Base-by-base conservation (phyloP, 805 yeast genomes). In the Clavispora asparagi region DNA sequence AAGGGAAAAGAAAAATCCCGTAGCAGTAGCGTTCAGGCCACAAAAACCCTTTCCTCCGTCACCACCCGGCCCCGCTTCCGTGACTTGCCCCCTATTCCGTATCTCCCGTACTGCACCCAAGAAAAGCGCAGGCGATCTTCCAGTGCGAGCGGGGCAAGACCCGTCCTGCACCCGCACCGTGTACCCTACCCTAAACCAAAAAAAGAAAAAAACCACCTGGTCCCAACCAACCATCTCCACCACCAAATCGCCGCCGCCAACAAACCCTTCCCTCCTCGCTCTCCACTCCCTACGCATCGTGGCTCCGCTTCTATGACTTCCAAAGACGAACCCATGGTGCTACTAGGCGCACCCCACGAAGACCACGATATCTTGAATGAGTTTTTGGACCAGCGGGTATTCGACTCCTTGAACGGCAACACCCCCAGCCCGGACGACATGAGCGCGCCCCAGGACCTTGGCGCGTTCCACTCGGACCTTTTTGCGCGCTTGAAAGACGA, bases 341-440 rank as follows among this genome's bases (percentile, higher is more conserved):
- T 62, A 45, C 65, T 60, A 46, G 58, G 58, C 40, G 51, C 52
- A 42, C 50, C 54, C 40, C 56, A 53, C 38, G 68, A 67, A 14
- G 72, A 71, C 32, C 74, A 70, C 19, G 84, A 81, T 49, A 69
- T 81, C 31, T 57, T 81, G 39, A 83, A 78, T 54, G 85, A 81
- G 56, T 78, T 78, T 45, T 63, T 78, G 44, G 82, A 78, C 55
- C 74, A 77, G 51, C 62, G 81, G 45, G 74, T 77, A 9, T 77
- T 74, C 49, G 80, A 76, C 35, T 59, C 60, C 29, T 36, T 57
- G 30, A 54, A 52, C 25, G 51, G 56, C 16, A 55, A 53, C 40
- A 55, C 60, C 8, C 60, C 62, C 6, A 10, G 25, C 37, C 19
- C 37, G 9, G 55, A 48, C 13, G 27, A 39, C n/a, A 8, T 39